A percentile compares a stretch with the other conserved stretches of the same genome.
Evolutionary conservation across 768 basidiomycete genomes (phyloP).

Genomic region (Leucosporidium creatinivorum): DNA sequence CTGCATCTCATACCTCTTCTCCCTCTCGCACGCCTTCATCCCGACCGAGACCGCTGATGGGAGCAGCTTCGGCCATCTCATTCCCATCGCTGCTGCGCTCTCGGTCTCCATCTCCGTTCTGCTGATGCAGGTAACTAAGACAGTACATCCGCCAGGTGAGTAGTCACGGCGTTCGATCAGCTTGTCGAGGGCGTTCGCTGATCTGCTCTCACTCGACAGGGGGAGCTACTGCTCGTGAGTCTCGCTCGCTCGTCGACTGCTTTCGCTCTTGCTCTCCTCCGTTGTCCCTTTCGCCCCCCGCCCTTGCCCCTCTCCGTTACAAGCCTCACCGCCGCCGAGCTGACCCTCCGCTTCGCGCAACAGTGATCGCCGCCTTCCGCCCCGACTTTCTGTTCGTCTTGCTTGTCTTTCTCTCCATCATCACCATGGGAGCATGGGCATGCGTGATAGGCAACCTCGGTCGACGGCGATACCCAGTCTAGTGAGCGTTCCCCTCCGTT

Average conservation of each 20-base stretch:
- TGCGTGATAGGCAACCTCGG: slow-evolving; percentile 23
- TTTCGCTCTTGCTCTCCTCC: neutral
- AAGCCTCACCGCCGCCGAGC: neutral
- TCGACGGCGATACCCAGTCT: slow-evolving; percentile 8
- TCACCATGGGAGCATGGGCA: slow-evolving; percentile 15
- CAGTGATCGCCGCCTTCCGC: slow-evolving; percentile 21
- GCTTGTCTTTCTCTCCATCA: slow-evolving; percentile 18
- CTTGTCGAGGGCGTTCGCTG: too few relatives aligned
- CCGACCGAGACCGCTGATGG: neutral
- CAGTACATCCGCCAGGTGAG: slow-evolving; percentile 26
- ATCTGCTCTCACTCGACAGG: neutral
- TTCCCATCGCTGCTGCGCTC: slow-evolving; percentile 10
- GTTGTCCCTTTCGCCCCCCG: neutral
- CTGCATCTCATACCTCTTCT: slow-evolving; percentile 18
- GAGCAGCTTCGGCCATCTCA: slow-evolving; percentile 1
- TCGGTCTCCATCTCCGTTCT: slow-evolving; percentile 4
- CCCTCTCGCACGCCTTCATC: slow-evolving; percentile 9
- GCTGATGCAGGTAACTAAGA: slow-evolving; percentile 26
- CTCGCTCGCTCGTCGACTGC: neutral
- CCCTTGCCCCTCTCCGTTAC: neutral
- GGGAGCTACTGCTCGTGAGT: slow-evolving; percentile 12
- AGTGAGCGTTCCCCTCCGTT: neutral
- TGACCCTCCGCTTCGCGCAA: neutral
- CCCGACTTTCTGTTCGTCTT: slow-evolving; percentile 18
- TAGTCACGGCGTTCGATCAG: too few relatives aligned